A percentile compares a stretch with the other conserved stretches of the same genome.
These are phyloP conservation scores for Diutina sp. DNA, from an alignment of 1,139 yeast species.

Conservation along the genomic window DNA sequence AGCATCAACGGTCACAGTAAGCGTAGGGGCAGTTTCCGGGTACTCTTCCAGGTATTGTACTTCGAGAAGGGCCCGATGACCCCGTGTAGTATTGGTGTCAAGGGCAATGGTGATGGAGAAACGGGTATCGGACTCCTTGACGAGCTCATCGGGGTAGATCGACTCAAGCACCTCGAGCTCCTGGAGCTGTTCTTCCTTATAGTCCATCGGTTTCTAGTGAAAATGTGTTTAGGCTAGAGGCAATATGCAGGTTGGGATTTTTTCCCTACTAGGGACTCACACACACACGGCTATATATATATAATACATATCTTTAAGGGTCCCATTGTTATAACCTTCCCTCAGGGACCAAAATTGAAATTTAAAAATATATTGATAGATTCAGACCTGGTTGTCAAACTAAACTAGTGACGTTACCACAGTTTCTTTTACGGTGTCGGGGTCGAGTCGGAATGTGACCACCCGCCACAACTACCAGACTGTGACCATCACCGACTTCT, in stretches of 20 bases:
- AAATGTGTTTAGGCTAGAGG: background rate
- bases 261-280: too few relatives aligned
- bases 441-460: too few relatives aligned
- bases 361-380: too few relatives aligned
- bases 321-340: too few relatives aligned
- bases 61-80: conserved; percentile 36
- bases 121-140: conserved; percentile 24
- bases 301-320: too few relatives aligned
- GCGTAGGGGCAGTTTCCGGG: conserved; percentile 56
- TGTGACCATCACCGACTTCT: too few relatives aligned
- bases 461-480: too few relatives aligned
- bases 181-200: conserved; percentile 61
- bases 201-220: conserved; percentile 38
- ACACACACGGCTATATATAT: too few relatives aligned
- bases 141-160: conserved; percentile 84
- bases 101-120: conserved; percentile 36
- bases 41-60: conserved; percentile 62
- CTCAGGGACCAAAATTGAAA: too few relatives aligned
- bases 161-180: conserved; percentile 78
- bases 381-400: too few relatives aligned
- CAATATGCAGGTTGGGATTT: background rate
- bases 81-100: conserved; percentile 47
- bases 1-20: conserved; percentile 28
- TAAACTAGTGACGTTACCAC: too few relatives aligned
- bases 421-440: too few relatives aligned